Base-by-base conservation (phyloP, 805 yeast species). In the baker's yeast (Saccharomyces cerevisiae) region DNA sequence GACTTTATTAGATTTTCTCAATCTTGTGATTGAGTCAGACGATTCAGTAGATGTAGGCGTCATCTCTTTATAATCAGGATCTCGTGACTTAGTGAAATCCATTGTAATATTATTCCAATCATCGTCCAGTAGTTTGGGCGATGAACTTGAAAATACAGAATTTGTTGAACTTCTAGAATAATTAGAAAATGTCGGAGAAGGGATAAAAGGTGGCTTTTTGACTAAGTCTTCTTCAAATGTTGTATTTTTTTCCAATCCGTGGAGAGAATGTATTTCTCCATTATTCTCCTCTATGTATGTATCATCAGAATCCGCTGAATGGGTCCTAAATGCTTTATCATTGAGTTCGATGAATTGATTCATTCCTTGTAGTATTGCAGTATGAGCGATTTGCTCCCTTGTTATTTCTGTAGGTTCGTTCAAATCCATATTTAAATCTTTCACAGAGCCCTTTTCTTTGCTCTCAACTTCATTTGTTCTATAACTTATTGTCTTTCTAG, bases 1-100 rank as follows among this genome's bases (percentile, higher is more conserved):
- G 17, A 69, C 73, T 50, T 64, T 67, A 14, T 57, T 65, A 1
- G 73, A 67, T 24, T 59, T 57, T 55, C 69, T 65, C 32, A 69
- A 54, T 43, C 63, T 60, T 36, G 53, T 57, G 14, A 68, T 55
- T 11, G 66, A 61, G 28, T 63, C 63, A 9, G 55, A 56, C 1
- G 63, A 59, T 21, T 60, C 57, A 36, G 62, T 54, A 11, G 61
- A 59, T 4, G 49, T 41, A 36, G 43, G 43, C 4, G 43, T 36
- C 24, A 28, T 47, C 13, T 48, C 14, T 13, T 31, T 36, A 21
- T 51, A 46, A 11, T 54, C 51, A 32, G 47, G 41, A 21, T 54
- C 51, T 10, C 27, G 41, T 14, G 27, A 50, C 21, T 24, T 41
- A 24, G 48, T 22, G 41, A 36, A 36, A 36, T 36, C 43, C 17